Base-by-base conservation (phyloP, 116 monocot species). In the Trichopus zeylanicus region DNA sequence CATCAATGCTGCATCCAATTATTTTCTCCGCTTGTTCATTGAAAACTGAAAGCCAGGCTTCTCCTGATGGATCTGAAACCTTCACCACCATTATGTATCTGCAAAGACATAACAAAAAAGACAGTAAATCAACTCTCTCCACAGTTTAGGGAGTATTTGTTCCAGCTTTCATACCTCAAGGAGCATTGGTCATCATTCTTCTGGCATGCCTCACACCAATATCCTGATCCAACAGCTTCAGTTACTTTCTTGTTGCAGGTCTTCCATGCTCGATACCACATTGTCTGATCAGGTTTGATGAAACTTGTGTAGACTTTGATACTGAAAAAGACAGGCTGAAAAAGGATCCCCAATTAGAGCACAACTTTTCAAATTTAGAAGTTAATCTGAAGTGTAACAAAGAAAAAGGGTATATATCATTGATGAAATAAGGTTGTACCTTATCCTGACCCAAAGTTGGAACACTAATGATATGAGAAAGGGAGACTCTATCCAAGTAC, bases 231-330 rank as follows among this genome's bases (percentile, higher is more conserved):
- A 66, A 90, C 28, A 26, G 91, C 85, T 54, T 91, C 98, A 15
- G 82, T 91, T n/a, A 98, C 98, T 52, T 98, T 98, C 79, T 98
- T 98, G 66, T 88, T 98, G 72, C 91, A 98, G 1, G 78, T 76
- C 56, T 80, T 91, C 81, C 98, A 98, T 62, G 98, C 98, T 33
- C 88, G 67, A 49, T 98, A 98, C 88, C 88, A 98, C 98, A 98
- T 88, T 11, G 82, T 70, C 57, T 98, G 98, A 27, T 98, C 98
- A 3, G 79, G 73, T 59, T 88, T 98, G 68, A 98, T 98, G 49
- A 73, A 77, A 62, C 85, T 91, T 15, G 91, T 68, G 60, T 82
- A 85, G 11, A 51, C 85, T 67, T 67, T 82, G 18, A 91, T 46
- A 52, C 80, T 91, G 69, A 98, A 91, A 64, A 85, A 88, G 7